These are phyloP conservation scores for Fusarium sp. DNA, from an alignment of 2,329 filamentous ascomycete species.

Conservation along the genomic window DNA sequence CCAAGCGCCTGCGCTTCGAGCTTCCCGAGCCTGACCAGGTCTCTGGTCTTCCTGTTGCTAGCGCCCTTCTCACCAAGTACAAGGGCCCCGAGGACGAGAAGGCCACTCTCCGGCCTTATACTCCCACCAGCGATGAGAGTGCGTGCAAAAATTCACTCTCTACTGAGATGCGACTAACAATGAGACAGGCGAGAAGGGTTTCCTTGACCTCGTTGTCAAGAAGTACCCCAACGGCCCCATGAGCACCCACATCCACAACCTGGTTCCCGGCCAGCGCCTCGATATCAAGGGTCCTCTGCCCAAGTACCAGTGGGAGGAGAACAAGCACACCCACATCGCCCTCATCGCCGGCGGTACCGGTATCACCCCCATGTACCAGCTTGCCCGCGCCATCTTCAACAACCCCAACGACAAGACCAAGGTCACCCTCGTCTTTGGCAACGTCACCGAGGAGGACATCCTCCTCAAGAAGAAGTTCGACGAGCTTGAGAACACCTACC, in stretches of 20 bases:
- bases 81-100: conserved; percentile 87
- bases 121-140: conserved; percentile 89
- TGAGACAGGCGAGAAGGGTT: conserved; percentile 76
- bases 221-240: conserved; percentile 91
- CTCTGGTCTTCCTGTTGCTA: conserved; percentile 84
- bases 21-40: conserved; percentile 87
- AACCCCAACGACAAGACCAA: conserved; percentile 98
- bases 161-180: conserved; percentile 16
- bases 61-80: conserved; percentile 92
- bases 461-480: conserved; percentile 87
- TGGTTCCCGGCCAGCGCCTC: conserved; percentile 84
- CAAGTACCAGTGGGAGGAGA: conserved; percentile 89
- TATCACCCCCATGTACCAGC: conserved; percentile 98
- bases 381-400: conserved; percentile 90
- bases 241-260: conserved; percentile 87
- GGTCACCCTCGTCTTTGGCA: conserved; percentile 94
- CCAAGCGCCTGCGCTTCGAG: conserved; percentile 90
- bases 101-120: conserved; percentile 91
- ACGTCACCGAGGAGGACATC: conserved; percentile 90
- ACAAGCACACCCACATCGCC: conserved; percentile 93
- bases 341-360: conserved; percentile 95
- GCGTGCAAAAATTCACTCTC: conserved; percentile 39
- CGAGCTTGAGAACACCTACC: conserved; percentile 93
- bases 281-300: conserved; percentile 95
- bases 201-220: conserved; percentile 91